Evolutionary conservation across 352 stramenopile genomes (phyloP), one percentile per base, ranked within the genome.

Genomic region (Blastocystis sp.): DNA sequence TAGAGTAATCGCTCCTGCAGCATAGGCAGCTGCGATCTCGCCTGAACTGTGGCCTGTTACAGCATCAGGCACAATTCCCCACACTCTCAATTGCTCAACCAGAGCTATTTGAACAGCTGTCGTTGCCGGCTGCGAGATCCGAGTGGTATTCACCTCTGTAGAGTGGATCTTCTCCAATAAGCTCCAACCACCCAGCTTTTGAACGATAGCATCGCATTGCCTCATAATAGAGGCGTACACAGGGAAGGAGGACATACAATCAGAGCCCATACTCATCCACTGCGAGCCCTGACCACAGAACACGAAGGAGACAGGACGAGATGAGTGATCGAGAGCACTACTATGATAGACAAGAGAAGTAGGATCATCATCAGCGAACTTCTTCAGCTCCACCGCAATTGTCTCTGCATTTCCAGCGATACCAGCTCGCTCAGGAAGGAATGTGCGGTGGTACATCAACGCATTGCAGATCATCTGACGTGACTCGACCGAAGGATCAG

Each of bases 71-170:
- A 20, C 62, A n/a, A 90, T 23, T 29, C 66, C 66, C 66, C 66
- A 90, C 1, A 68, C 59, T 2, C 15, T 8, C 47, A 90, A 54
- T 34, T 79, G 66, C 18, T 90, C 82, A 7, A 90, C 82, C 3
- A 90, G 47, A 26, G 82, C 82, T 20, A 90, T 29, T 34, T 90
- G 82, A 66, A 90, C 73, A 53, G 82, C 82, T 9, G 82, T 90
- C 20, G 82, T 90, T 4, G 66, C 66, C 0, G 82, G 82, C 54
- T 90, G 82, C 20, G 70, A 87, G n/a, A 90, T 50, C 13, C 66
- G 69, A 11, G 82, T 88, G 1, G 37, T 47, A 37, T 88, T 88
- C 41, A 77, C 77, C 37, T 88, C 66, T 2, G 61, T 45, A 53
- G 20, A 47, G 66, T 66, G 9, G 18, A 88, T 88, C n/a, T 45